These are phyloP conservation scores for Penicillium coprophilum DNA, from an alignment of 495 filamentous ascomycete species.

Conservation along the genomic window DNA sequence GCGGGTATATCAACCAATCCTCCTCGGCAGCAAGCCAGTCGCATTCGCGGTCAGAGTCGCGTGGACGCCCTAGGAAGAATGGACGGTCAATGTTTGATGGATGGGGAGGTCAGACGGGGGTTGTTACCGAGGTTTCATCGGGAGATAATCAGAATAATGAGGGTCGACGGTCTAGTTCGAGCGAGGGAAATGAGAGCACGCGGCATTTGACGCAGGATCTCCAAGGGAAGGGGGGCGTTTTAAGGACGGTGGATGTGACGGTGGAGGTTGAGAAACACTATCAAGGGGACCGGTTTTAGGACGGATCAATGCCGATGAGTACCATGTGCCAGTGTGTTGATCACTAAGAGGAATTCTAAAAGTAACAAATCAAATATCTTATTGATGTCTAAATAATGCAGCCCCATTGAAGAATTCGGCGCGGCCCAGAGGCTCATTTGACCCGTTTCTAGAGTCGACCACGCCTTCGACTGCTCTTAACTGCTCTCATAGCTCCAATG, in stretches of 20 bases:
- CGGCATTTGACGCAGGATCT: conserved; percentile 18
- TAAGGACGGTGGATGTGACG: conserved; percentile 27
- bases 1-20: conserved; percentile 17
- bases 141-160: conserved; percentile 2
- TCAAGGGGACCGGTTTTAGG: background rate
- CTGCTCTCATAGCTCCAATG: too few relatives aligned
- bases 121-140: conserved; percentile 14
- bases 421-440: too few relatives aligned
- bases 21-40: conserved; percentile 3
- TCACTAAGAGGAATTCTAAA: too few relatives aligned
- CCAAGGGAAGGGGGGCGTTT: conserved; percentile 10
- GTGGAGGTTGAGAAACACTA: conserved; percentile 18
- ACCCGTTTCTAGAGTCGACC: too few relatives aligned
- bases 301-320: too few relatives aligned
- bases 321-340: too few relatives aligned
- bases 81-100: conserved; percentile 10
- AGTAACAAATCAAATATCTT: too few relatives aligned
- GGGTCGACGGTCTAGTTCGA: conserved; percentile 7
- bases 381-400: too few relatives aligned
- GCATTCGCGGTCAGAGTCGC: conserved; percentile 4
- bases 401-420: too few relatives aligned
- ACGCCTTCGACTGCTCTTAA: too few relatives aligned
- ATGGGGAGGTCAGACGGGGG: conserved; percentile 6
- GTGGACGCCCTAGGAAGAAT: conserved; percentile 1
- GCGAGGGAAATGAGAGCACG: conserved; percentile 19